Evolutionary conservation across 148 eudicot genomes (phyloP), one percentile per base, ranked within the genome.

Genomic region (Diospyros lotus): DNA sequence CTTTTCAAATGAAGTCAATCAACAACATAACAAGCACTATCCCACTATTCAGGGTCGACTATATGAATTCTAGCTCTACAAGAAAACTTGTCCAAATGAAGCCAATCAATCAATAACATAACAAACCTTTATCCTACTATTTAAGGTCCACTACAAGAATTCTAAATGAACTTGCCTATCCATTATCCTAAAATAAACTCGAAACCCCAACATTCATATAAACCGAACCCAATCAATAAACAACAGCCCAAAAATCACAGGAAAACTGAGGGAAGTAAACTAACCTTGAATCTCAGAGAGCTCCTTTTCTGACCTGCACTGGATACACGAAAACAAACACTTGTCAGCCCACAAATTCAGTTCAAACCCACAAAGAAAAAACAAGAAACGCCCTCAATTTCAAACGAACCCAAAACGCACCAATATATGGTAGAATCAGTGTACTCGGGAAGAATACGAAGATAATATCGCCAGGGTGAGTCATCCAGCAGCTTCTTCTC

Each of bases 261-360:
- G 43, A 42, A 64, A n/a, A 3, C 58, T 50, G 53, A 64, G 65
- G 58, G 42, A 15, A 9, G 14, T 68, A 65, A 52, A 76, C 86
- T 75, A 72, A 94, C 98, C 98, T 87, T 90, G 91, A 89, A 95
- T 87, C 83, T 95, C 88, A 68, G 80, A 75, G 53, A 95, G 90
- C 86, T 95, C 99, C 89, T 90, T 91, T 88, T 92, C 93, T 84
- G 98, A 96, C 97, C 98, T 96, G 90, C 87, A 86, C 91, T 90
- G 93, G 80, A 78, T 87, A 62, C 80, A 86, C 81, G 80, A 84
- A 28, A 85, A 82, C 74, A 82, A 28, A 45, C 72, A 73, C 74
- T 78, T 76, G 64, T 71, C 75, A 81, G 62, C 51, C 55, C 51
- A 53, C 73, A 54, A 61, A 70, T 52, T 76, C 28, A 28, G 28